Percentiles rank a stretch among this genome's conserved stretches.
Evolutionary conservation across 2,329 filamentous ascomycete genomes (phyloP).

Genomic region (Tolypocladium tundrense): DNA sequence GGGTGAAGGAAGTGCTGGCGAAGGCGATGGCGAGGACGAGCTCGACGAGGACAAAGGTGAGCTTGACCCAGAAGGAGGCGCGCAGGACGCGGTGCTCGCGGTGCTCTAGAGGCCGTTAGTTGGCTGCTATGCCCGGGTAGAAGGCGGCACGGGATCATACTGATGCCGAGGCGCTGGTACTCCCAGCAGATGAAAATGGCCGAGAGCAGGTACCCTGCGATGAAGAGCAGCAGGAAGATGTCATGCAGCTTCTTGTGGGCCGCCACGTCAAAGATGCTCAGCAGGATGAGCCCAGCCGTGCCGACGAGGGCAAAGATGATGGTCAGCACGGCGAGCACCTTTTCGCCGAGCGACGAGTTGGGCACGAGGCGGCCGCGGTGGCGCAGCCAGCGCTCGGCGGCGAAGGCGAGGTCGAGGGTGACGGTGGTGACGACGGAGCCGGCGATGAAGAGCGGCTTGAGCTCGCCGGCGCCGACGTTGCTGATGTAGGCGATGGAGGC

Average conservation of each 20-base stretch:
- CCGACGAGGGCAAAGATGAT: slow-evolving; percentile 65
- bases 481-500: slow-evolving; percentile 65
- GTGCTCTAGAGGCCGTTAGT: slow-evolving; percentile 39
- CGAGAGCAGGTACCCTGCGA: slow-evolving; percentile 73
- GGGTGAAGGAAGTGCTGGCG: slow-evolving; percentile 39
- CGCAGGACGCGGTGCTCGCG: slow-evolving; percentile 64
- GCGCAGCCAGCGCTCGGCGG: slow-evolving; percentile 74
- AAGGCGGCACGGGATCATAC: slow-evolving; percentile 19
- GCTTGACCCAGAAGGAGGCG: slow-evolving; percentile 78
- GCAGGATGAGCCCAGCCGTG: slow-evolving; percentile 67
- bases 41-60: slow-evolving; percentile 74
- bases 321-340: slow-evolving; percentile 47
- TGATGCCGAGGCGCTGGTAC: slow-evolving; percentile 74
- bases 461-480: slow-evolving; percentile 47
- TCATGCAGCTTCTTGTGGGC: slow-evolving; percentile 57
- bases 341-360: slow-evolving; percentile 56
- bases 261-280: slow-evolving; percentile 76
- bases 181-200: slow-evolving; percentile 86
- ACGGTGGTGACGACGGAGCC: slow-evolving; percentile 63
- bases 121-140: background rate
- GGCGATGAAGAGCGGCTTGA: slow-evolving; percentile 72
- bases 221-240: slow-evolving; percentile 72
- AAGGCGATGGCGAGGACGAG: slow-evolving; percentile 65
- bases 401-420: slow-evolving; percentile 71
- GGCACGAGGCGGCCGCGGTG: slow-evolving; percentile 69